Percentiles rank a stretch among this genome's conserved stretches.
These are phyloP conservation scores for Geotrichum fermentans DNA, from an alignment of 1,139 yeast genomes.

Conservation along the genomic window DNA sequence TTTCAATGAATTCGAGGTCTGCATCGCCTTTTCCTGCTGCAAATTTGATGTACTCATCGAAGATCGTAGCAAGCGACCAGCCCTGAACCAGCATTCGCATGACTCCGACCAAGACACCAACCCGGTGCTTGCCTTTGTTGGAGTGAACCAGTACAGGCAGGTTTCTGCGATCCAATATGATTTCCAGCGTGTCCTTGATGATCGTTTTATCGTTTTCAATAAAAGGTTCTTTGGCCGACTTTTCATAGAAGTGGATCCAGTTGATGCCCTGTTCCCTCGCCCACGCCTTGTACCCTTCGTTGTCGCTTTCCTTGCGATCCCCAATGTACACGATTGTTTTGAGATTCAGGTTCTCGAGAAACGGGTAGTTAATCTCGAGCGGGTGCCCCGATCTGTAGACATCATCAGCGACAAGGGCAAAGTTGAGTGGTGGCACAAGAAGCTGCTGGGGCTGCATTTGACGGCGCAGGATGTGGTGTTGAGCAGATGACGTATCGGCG, in stretches of 20 bases:
- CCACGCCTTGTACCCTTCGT: constrained; percentile 60
- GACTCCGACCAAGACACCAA: constrained; percentile 84
- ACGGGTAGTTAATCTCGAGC: constrained; percentile 75
- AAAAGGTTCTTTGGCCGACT: constrained; percentile 72
- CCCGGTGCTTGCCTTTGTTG: constrained; percentile 91
- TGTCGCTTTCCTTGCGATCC: constrained; percentile 53
- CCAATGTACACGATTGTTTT: constrained; percentile 81
- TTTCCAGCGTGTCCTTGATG: constrained; percentile 55
- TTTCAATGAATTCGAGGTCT: constrained; percentile 57
- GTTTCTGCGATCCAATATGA: constrained; percentile 63
- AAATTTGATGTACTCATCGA: constrained; percentile 88
- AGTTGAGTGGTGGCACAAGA: constrained; percentile 83
- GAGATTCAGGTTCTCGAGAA: constrained; percentile 60
- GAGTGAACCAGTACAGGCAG: constrained; percentile 87
- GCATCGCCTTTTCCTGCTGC: constrained; percentile 92
- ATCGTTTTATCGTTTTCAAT: constrained; percentile 53
- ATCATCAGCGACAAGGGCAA: constrained; percentile 80
- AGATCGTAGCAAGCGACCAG: constrained; percentile 89
- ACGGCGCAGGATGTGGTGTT: neutral
- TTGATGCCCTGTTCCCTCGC: constrained; percentile 52
- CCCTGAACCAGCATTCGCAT: constrained; percentile 82
- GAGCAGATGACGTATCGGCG: too few relatives aligned
- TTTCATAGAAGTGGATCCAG: constrained; percentile 60
- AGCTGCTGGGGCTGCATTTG: constrained; percentile 17
- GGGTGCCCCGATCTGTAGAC: constrained; percentile 94